These are phyloP conservation scores for Epichloe uncinata DNA, from an alignment of 2,329 filamentous ascomycete genomes.

Conservation along the genomic window DNA sequence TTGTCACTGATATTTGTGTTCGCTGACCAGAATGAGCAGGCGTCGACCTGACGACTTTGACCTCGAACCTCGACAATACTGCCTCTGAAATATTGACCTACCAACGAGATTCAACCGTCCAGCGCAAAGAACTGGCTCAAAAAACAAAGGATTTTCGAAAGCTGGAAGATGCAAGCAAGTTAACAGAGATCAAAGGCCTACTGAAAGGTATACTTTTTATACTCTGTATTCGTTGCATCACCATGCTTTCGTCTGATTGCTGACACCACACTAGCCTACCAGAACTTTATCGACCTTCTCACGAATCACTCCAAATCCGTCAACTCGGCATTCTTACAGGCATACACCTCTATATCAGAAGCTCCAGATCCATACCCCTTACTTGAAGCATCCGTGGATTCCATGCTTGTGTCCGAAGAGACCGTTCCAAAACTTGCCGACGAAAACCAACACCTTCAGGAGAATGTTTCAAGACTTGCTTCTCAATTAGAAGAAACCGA, in stretches of 20 bases:
- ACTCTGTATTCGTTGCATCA: background rate
- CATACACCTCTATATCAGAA: conserved; percentile 88
- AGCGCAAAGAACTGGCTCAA: conserved; percentile 93
- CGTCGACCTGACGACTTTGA: conserved; percentile 73
- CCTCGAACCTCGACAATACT: conserved; percentile 77
- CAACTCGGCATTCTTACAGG: conserved; percentile 81
- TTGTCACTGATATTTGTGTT: background rate
- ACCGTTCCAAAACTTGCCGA: conserved; percentile 78
- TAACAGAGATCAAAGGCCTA: conserved; percentile 77
- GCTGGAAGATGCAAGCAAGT: conserved; percentile 74
- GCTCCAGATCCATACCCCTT: conserved; percentile 93
- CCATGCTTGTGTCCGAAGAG: conserved; percentile 82
- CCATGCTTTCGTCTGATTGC: background rate
- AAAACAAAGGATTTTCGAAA: conserved; percentile 98
- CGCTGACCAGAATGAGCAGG: conserved; percentile 33
- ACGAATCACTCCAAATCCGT: conserved; percentile 93
- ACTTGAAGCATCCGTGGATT: conserved; percentile 91
- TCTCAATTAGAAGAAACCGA: conserved; percentile 75
- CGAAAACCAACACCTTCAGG: conserved; percentile 80
- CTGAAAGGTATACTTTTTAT: conserved; percentile 53
- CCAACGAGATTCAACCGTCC: conserved; percentile 88
- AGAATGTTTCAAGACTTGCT: conserved; percentile 61
- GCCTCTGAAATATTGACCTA: conserved; percentile 92
- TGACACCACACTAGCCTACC: conserved; percentile 56
- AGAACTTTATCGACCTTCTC: conserved; percentile 91